These are phyloP conservation scores for Marchantia polymorpha DNA, from an alignment of 225 moss, liverwort and hornwort species.

Conservation along the genomic window DNA sequence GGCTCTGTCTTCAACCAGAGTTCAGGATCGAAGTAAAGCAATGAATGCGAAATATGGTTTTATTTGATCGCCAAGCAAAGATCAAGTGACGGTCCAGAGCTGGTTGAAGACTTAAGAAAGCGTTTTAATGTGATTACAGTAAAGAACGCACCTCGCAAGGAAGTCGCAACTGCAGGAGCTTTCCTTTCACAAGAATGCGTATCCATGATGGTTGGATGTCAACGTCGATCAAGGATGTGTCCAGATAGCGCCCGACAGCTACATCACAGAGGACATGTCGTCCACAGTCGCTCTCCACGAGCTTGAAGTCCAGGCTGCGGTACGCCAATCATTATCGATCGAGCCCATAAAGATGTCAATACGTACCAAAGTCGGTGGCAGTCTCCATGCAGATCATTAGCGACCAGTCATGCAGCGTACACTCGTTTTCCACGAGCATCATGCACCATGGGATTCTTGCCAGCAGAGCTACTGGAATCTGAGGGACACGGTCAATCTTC, in stretches of 20 bases:
- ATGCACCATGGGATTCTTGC: background rate
- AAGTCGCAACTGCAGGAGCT: conserved; percentile 75
- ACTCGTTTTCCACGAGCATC: background rate
- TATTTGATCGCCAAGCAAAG: too few relatives aligned
- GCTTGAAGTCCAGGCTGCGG: conserved; percentile 63
- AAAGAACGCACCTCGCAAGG: conserved; percentile 59
- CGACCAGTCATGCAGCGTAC: background rate
- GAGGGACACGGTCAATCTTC: too few relatives aligned
- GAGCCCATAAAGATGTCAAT: background rate
- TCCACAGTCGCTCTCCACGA: conserved; percentile 71
- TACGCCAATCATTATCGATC: background rate
- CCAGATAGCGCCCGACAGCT: conserved; percentile 61
- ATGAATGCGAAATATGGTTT: too few relatives aligned
- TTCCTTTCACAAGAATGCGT: conserved; percentile 78
- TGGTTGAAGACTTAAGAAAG: too few relatives aligned
- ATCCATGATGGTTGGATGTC: conserved; percentile 75
- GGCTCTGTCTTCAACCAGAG: too few relatives aligned
- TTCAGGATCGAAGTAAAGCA: too few relatives aligned
- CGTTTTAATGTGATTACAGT: background rate
- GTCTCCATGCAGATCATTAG: background rate
- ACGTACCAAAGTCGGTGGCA: background rate
- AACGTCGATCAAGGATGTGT: conserved; percentile 80
- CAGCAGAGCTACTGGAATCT: background rate
- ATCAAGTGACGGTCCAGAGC: too few relatives aligned
- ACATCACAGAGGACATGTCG: conserved; percentile 54